These are phyloP conservation scores for Lathyrus sativus DNA, from an alignment of 306 rosid species.

Conservation along the genomic window DNA sequence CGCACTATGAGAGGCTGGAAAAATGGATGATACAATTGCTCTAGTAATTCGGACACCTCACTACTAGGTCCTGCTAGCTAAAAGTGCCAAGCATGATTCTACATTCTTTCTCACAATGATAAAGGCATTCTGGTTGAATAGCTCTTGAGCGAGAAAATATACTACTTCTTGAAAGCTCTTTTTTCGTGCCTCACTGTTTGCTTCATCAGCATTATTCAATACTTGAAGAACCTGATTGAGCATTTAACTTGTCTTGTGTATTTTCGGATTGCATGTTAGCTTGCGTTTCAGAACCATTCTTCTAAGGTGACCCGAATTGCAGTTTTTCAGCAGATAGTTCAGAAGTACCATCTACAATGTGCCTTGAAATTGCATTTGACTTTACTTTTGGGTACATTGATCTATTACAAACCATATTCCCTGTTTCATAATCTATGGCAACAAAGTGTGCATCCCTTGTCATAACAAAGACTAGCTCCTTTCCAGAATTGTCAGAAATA, in stretches of 20 bases:
- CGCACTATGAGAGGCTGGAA: slow-evolving; percentile 93
- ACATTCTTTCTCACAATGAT: slow-evolving; percentile 92
- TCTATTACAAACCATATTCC: too few relatives aligned
- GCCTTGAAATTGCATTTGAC: too few relatives aligned
- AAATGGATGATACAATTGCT: slow-evolving; percentile 76
- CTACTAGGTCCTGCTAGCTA: slow-evolving; percentile 99
- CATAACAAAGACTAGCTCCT: too few relatives aligned
- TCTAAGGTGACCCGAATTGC: too few relatives aligned
- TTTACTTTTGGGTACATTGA: too few relatives aligned
- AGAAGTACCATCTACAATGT: too few relatives aligned
- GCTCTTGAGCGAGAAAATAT: slow-evolving; percentile 88
- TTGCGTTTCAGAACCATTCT: too few relatives aligned
- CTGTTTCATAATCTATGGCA: too few relatives aligned
- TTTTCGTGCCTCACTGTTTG: slow-evolving; percentile 89
- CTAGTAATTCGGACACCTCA: slow-evolving; percentile 97
- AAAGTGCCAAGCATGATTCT: slow-evolving; percentile 89
- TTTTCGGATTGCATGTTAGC: too few relatives aligned
- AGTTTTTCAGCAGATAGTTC: too few relatives aligned
- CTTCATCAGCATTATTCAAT: slow-evolving; percentile 96
- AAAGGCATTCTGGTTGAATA: slow-evolving; percentile 93
- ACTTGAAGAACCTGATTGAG: slow-evolving; percentile 98
- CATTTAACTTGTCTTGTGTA: slow-evolving; percentile 98
- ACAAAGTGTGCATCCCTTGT: too few relatives aligned
- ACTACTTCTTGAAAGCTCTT: slow-evolving; percentile 94
- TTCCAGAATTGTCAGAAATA: too few relatives aligned